Evolutionary conservation across 805 yeast genomes (phyloP).

Genomic region (Lipomyces mesembrius): DNA sequence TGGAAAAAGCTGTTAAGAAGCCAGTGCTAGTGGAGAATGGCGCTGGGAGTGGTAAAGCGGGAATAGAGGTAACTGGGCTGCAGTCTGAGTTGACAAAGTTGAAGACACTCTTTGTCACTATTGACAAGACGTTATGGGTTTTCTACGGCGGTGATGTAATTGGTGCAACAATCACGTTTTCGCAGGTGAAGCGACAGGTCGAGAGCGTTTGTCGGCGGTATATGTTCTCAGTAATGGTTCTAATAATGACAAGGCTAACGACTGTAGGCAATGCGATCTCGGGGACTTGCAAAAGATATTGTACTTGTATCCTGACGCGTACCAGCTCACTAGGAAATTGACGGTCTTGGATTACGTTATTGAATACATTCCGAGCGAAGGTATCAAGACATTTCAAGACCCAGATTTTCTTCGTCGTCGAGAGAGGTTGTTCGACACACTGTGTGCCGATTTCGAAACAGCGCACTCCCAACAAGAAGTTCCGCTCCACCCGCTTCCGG

Average conservation of each 20-base stretch:
- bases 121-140: constrained; percentile 6
- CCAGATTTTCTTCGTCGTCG: background rate
- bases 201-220: constrained; percentile 5
- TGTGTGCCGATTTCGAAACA: background rate
- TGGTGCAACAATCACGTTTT: constrained; percentile 6
- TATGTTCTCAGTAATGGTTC: background rate
- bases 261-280: background rate
- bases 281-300: constrained; percentile 7
- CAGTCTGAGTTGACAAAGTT: background rate
- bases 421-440: background rate
- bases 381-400: constrained; percentile 3
- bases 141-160: constrained; percentile 2
- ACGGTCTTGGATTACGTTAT: background rate
- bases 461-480: background rate
- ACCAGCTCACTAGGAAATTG: background rate
- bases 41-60: background rate
- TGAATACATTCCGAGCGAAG: background rate
- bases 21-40: constrained; percentile 1
- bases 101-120: background rate
- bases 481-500: background rate
- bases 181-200: constrained; percentile 4
- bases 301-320: constrained; percentile 4
- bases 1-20: background rate
- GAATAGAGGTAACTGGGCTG: background rate
- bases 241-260: background rate